phyloP scores from a whole-genome alignment of 345 rosid species.

The Lepidium africanum region DNA sequence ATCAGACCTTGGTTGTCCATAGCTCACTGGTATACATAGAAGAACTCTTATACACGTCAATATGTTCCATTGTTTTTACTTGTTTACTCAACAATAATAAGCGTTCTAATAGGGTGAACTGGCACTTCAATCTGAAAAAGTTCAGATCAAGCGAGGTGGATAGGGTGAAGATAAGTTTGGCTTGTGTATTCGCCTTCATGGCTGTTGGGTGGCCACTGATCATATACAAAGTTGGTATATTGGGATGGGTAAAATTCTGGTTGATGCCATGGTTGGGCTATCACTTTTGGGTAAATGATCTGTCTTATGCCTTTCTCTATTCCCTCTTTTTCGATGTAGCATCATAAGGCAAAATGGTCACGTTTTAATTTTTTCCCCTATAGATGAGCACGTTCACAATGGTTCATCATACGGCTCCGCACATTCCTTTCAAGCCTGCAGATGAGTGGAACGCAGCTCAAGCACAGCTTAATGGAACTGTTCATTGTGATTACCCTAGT shows the following conservation, averaged over 20 bases:
- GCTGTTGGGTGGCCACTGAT: constrained; percentile 93
- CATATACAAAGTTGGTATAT: constrained; percentile 62
- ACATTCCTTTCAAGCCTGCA: constrained; percentile 71
- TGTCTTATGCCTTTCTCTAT: neutral
- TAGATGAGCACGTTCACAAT: constrained; percentile 98
- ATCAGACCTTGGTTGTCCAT: constrained; percentile 94
- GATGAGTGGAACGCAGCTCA: constrained; percentile 85
- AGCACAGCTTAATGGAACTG: constrained; percentile 89
- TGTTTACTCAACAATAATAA: constrained; percentile 3
- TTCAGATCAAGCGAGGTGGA: constrained; percentile 77
- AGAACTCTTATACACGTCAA: neutral
- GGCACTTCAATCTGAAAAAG: constrained; percentile 77
- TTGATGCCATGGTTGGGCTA: constrained; percentile 95
- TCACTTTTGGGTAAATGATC: constrained; percentile 77
- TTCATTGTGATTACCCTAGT: constrained; percentile 84
- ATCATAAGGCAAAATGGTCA: neutral
- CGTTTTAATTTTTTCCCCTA: constrained; percentile 5
- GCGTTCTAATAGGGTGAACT: constrained; percentile 50
- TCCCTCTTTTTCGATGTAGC: neutral
- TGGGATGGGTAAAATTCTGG: constrained; percentile 94
- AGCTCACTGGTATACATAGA: constrained; percentile 67
- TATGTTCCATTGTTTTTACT: neutral
- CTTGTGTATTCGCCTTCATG: constrained; percentile 92
- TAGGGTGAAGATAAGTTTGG: constrained; percentile 91
- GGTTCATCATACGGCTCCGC: constrained; percentile 98